Evolutionary conservation across 2,329 filamentous ascomycete species (phyloP).

Genomic region (Fusarium chlamydosporum): DNA sequence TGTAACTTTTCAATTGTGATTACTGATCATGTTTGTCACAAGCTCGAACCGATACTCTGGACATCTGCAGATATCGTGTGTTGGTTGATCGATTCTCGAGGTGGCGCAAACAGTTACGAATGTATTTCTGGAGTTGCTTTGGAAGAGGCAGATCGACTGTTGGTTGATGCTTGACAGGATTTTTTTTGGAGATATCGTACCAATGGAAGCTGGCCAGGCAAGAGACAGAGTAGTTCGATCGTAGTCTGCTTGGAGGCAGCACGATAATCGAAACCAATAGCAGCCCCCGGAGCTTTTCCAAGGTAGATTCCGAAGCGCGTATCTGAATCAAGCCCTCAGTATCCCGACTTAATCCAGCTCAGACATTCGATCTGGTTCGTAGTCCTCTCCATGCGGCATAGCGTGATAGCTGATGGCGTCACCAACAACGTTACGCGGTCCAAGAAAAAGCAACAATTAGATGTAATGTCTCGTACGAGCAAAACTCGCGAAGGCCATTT

Average conservation of each 20-base stretch:
- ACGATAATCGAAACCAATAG: constrained; percentile 19
- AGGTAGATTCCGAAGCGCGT: not conserved
- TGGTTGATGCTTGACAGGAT: not conserved
- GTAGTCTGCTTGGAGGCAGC: constrained; percentile 24
- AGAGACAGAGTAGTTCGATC: constrained; percentile 25
- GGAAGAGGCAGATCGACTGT: constrained; percentile 5
- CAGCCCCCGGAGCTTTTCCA: not conserved
- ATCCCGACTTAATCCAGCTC: not conserved
- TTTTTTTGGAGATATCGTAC: not conserved
- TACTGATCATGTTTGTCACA: not conserved
- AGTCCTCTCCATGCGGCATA: not conserved
- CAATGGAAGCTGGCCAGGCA: not conserved
- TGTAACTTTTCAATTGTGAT: not conserved
- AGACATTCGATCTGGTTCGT: constrained; percentile 1
- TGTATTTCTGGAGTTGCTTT: constrained; percentile 6
- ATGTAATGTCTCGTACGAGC: not conserved
- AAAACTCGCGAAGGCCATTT: not conserved
- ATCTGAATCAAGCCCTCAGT: too few species aligned
- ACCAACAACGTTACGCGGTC: constrained; percentile 26
- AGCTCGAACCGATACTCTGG: too few species aligned
- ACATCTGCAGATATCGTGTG: not conserved
- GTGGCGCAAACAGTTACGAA: constrained; percentile 18
- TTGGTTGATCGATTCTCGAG: constrained; percentile 14
- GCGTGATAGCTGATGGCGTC: constrained; percentile 36
- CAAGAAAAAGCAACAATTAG: constrained; percentile 41